Conservation (phyloP, 2,329 filamentous ascomycete species). For the Fusarium equiseti region DNA sequence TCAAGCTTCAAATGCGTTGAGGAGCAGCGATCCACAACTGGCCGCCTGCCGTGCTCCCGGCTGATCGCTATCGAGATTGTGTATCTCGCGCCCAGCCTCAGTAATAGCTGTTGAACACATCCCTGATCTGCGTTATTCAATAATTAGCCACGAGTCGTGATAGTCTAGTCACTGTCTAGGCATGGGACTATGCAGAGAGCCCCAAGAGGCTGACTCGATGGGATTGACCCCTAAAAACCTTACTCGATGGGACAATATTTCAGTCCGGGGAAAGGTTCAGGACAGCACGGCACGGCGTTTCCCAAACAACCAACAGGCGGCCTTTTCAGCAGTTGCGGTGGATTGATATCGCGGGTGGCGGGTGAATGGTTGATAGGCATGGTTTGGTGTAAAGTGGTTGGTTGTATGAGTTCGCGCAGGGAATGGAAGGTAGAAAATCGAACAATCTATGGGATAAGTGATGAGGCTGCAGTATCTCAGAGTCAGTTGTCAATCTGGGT, state of each 20-base stretch:
- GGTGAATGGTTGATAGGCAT: background rate
- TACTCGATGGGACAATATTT: constrained; percentile 17
- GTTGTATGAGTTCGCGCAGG: background rate
- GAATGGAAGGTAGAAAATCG: background rate
- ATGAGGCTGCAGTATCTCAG: background rate
- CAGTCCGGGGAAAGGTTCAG: constrained; percentile 41
- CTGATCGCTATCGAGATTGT: constrained; percentile 37
- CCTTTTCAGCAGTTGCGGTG: background rate
- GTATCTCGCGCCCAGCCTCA: constrained; percentile 27
- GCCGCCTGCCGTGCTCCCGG: constrained; percentile 31
- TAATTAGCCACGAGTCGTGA: constrained; percentile 34
- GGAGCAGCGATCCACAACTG: constrained; percentile 24
- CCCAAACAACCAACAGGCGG: constrained; percentile 30
- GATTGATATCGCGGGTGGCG: background rate
- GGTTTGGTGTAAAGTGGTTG: background rate
- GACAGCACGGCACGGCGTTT: constrained; percentile 34
- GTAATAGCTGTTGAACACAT: constrained; percentile 10
- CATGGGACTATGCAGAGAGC: constrained; percentile 13
- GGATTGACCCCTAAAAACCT: constrained; percentile 12
- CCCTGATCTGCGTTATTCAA: constrained; percentile 24
- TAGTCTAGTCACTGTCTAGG: constrained; percentile 6
- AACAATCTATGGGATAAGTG: background rate
- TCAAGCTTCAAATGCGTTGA: constrained; percentile 33
- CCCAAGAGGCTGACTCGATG: constrained; percentile 25
- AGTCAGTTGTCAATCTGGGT: background rate